Percentiles rank a stretch among this genome's conserved stretches.
These are phyloP conservation scores for Penicillium sp. DNA, from an alignment of 2,329 filamentous ascomycete species.

Conservation along the genomic window DNA sequence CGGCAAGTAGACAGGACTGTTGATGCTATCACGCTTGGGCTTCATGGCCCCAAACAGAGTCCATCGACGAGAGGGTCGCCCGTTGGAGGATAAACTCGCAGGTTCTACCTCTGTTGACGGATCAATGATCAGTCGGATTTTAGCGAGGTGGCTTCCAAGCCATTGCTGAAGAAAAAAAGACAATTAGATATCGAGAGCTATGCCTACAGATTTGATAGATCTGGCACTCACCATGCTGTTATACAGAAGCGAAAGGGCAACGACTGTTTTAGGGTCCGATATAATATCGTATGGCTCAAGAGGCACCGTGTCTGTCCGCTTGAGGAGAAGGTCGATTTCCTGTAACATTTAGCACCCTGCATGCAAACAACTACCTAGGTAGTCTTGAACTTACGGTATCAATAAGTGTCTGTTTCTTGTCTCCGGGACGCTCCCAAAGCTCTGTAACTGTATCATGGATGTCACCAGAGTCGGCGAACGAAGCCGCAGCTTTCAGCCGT, in stretches of 20 bases:
- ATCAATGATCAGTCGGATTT: constrained; percentile 71
- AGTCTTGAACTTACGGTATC: constrained; percentile 51
- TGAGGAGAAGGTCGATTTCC: constrained; percentile 55
- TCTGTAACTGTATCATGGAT: constrained; percentile 68
- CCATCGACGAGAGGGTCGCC: constrained; percentile 69
- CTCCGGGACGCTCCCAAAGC: constrained; percentile 57
- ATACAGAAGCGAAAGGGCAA: constrained; percentile 81
- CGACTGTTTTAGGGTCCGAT: constrained; percentile 80
- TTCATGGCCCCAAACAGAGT: constrained; percentile 69
- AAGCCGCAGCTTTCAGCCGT: constrained; percentile 70
- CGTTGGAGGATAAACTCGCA: constrained; percentile 40
- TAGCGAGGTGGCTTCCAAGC: constrained; percentile 78
- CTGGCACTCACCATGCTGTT: constrained; percentile 70
- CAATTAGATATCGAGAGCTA: constrained; percentile 8
- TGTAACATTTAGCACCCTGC: constrained; percentile 29
- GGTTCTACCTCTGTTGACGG: constrained; percentile 62
- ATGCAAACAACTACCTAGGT: background rate
- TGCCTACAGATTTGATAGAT: background rate
- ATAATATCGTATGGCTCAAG: constrained; percentile 80
- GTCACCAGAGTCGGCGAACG: constrained; percentile 65
- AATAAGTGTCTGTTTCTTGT: constrained; percentile 56
- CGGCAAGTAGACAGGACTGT: constrained; percentile 73
- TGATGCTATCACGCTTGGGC: constrained; percentile 53
- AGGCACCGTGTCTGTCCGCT: constrained; percentile 55
- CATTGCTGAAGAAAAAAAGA: constrained; percentile 60